Evolutionary conservation across 371 early-diverging fungal genomes (phyloP).

Genomic region (Sanchytrium tribonematis): DNA sequence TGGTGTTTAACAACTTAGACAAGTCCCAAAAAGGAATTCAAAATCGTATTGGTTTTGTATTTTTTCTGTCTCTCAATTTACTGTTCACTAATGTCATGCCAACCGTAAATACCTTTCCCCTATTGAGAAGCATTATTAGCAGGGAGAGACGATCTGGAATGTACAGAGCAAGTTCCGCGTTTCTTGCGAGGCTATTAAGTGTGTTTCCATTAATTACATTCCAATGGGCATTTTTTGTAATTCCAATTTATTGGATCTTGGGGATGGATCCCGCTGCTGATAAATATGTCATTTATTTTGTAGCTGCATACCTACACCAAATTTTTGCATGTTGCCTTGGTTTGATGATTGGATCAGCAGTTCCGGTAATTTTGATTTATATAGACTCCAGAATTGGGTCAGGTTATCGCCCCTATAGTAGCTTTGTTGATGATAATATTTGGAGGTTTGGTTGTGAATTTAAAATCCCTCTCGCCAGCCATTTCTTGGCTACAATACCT

Average conservation of each 20-base stretch:
- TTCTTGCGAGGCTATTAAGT: constrained; percentile 18
- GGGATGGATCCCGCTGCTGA: constrained; percentile 10
- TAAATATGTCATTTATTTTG: constrained; percentile 13
- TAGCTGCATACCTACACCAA: constrained; percentile 10
- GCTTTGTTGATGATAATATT: constrained; percentile 20
- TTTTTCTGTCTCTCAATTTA: constrained; percentile 18
- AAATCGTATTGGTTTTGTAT: constrained; percentile 18
- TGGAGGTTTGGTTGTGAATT: constrained; percentile 17
- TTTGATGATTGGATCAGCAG: constrained; percentile 14
- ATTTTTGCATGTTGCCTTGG: constrained; percentile 12
- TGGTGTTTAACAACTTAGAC: constrained; percentile 5
- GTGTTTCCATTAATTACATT: constrained; percentile 9
- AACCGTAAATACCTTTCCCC: constrained; percentile 12
- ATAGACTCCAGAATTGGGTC: constrained; percentile 14
- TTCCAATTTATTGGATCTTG: constrained; percentile 16
- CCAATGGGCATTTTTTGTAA: constrained; percentile 10
- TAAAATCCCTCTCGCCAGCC: constrained; percentile 12
- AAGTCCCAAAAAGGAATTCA: constrained; percentile 14
- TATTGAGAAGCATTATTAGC: constrained; percentile 16
- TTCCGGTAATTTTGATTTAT: too few relatives aligned
- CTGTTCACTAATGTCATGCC: constrained; percentile 20
- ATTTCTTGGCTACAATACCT: constrained; percentile 18
- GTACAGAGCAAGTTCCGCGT: constrained; percentile 17
- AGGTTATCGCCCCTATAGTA: constrained; percentile 18
- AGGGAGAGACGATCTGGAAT: constrained; percentile 20